Evolutionary conservation across 352 stramenopile species (phyloP).

Genomic region (Pythium diclinum): DNA sequence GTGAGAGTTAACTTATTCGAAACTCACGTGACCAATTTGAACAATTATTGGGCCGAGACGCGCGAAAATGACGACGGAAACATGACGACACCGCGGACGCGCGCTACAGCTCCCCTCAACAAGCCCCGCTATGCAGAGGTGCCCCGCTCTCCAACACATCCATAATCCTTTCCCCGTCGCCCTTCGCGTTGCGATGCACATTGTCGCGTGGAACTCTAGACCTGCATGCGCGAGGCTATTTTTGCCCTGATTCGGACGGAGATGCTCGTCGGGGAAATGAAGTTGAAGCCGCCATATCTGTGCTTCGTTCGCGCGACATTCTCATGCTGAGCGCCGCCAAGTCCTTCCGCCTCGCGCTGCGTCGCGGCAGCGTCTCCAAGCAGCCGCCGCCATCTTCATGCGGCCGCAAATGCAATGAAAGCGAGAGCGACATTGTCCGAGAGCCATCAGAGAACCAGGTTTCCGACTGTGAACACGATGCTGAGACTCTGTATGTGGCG

Average conservation of each 20-base stretch:
- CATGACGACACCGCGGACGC: background rate
- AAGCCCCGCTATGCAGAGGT: too few relatives aligned
- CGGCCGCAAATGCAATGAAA: background rate
- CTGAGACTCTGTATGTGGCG: conserved; percentile 16
- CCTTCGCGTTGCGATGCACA: background rate
- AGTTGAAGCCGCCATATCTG: background rate
- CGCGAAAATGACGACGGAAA: background rate
- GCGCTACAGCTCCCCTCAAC: background rate
- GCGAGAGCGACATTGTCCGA: conserved; percentile 1
- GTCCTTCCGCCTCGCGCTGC: conserved; percentile 20
- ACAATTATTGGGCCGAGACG: background rate
- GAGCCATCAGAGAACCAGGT: conserved; percentile 12
- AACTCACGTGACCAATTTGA: background rate
- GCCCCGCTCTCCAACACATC: background rate
- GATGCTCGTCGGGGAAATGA: background rate
- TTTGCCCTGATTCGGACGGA: conserved; percentile 1
- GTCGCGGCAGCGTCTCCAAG: conserved; percentile 17
- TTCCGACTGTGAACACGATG: conserved; percentile 11
- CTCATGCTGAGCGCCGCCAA: conserved; percentile 23
- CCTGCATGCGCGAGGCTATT: background rate
- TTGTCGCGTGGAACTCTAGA: background rate
- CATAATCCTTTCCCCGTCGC: background rate
- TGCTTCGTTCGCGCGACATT: background rate
- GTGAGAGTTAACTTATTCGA: conserved; percentile 14
- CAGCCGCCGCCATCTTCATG: background rate